A percentile compares a stretch with the other conserved stretches of the same genome.
These are phyloP conservation scores for Zea mays DNA, from an alignment of 176 grass and related monocot genomes.

Conservation along the genomic window DNA sequence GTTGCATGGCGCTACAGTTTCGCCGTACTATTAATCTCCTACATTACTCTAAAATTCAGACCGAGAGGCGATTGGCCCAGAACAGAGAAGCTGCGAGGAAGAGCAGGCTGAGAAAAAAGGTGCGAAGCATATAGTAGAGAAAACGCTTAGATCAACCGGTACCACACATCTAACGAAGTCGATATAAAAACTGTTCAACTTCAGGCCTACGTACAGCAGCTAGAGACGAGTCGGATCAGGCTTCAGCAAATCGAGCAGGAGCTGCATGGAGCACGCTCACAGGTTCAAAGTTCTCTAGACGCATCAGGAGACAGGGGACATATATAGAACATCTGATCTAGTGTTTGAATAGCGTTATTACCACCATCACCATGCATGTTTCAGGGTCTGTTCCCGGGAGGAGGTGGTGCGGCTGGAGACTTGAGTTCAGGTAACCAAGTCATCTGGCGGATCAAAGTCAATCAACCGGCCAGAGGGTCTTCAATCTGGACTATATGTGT, in stretches of 20 bases:
- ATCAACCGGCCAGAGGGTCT: neutral
- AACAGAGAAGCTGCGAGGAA: constrained; percentile 99
- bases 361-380: neutral
- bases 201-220: constrained; percentile 90
- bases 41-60: constrained; percentile 47
- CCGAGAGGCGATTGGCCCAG: constrained; percentile 77
- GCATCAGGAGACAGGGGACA: neutral
- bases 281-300: constrained; percentile 55
- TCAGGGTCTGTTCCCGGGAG: constrained; percentile 76
- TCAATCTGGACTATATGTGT: neutral
- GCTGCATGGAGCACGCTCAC: constrained; percentile 67
- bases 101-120: constrained; percentile 97
- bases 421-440: constrained; percentile 64
- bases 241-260: constrained; percentile 93
- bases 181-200: neutral
- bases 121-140: constrained; percentile 20
- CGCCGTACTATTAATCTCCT: constrained; percentile 28
- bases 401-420: constrained; percentile 55
- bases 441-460: neutral
- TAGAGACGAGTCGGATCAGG: constrained; percentile 82
- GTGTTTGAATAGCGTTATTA: neutral
- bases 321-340: constrained; percentile 23
- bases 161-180: neutral
- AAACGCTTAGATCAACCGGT: neutral
- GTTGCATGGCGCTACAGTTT: constrained; percentile 31